A percentile compares a stretch with the other conserved stretches of the same genome.
Conservation (phyloP, 2,329 filamentous ascomycete species). For the Blumeria hordei region DNA sequence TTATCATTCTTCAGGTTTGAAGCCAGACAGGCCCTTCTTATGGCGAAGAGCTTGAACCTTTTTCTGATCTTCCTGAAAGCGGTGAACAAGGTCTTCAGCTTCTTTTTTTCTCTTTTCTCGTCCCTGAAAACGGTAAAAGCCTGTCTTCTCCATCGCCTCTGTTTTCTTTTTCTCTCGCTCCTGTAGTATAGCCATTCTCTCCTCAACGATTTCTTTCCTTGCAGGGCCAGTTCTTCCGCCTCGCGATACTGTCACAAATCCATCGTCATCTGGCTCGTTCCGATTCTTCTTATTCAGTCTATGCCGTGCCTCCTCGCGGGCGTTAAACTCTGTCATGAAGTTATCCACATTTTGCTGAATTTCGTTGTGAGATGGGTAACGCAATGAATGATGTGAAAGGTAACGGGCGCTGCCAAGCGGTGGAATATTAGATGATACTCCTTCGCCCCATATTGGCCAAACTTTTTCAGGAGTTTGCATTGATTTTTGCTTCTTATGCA, state of each 20-base stretch:
- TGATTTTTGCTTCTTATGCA: conserved; percentile 26
- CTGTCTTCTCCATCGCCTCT: conserved; percentile 31
- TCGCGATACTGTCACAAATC: conserved; percentile 75
- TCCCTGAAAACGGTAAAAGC: conserved; percentile 61
- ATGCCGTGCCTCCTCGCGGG: conserved; percentile 37
- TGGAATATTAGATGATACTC: conserved; percentile 30
- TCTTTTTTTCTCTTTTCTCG: conserved; percentile 26
- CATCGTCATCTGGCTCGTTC: conserved; percentile 75
- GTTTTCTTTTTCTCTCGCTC: conserved; percentile 39
- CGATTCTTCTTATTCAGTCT: conserved; percentile 39
- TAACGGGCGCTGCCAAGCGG: conserved; percentile 32
- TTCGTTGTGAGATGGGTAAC: conserved; percentile 39
- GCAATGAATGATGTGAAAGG: conserved; percentile 39
- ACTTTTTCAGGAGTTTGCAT: conserved; percentile 21
- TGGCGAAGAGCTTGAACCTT: conserved; percentile 47
- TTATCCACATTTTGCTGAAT: conserved; percentile 58
- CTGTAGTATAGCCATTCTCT: conserved; percentile 31
- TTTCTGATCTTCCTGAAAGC: conserved; percentile 54
- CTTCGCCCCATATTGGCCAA: conserved; percentile 44
- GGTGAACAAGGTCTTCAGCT: background rate
- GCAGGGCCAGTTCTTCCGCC: conserved; percentile 56
- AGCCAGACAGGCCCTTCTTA: conserved; percentile 29
- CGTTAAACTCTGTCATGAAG: conserved; percentile 67
- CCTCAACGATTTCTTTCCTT: conserved; percentile 43
- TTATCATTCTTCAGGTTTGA: conserved; percentile 24